Conservation (phyloP, 2,329 filamentous ascomycete genomes). For the Curvularia eragrostidis region DNA sequence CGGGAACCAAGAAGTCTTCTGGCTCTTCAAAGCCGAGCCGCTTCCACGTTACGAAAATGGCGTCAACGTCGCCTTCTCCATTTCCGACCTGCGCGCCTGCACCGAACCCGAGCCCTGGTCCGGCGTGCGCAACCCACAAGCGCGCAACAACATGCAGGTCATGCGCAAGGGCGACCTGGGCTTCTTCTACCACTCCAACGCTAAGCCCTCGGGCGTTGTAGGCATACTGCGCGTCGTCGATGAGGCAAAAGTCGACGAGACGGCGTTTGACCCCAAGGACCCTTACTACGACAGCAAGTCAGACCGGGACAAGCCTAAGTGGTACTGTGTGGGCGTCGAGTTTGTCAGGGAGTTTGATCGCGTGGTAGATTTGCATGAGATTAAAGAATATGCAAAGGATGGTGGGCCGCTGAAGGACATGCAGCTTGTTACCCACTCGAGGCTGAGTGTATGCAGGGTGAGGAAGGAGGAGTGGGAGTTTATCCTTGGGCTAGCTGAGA, state of each 20-base stretch:
- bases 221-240: slow-evolving; percentile 88
- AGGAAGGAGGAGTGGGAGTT: slow-evolving; percentile 69
- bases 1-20: slow-evolving; percentile 49
- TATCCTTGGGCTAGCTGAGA: slow-evolving; percentile 60
- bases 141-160: slow-evolving; percentile 85
- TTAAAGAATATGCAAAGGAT: slow-evolving; percentile 67
- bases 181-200: slow-evolving; percentile 98
- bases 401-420: slow-evolving; percentile 71
- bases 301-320: slow-evolving; percentile 72
- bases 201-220: slow-evolving; percentile 85
- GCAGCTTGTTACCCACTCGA: slow-evolving; percentile 82
- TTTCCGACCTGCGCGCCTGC: slow-evolving; percentile 81
- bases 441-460: slow-evolving; percentile 80
- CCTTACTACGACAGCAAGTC: slow-evolving; percentile 87
- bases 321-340: slow-evolving; percentile 88
- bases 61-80: slow-evolving; percentile 89
- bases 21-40: slow-evolving; percentile 69
- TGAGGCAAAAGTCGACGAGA: slow-evolving; percentile 81
- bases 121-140: slow-evolving; percentile 64
- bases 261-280: slow-evolving; percentile 72
- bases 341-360: slow-evolving; percentile 83
- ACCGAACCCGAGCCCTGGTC: slow-evolving; percentile 88
- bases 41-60: slow-evolving; percentile 86
- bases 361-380: slow-evolving; percentile 72
- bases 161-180: slow-evolving; percentile 93